A percentile compares a stretch with the other conserved stretches of the same genome.
Conservation (phyloP, 2,329 filamentous ascomycete species). For the Endoconidiophora polonica region DNA sequence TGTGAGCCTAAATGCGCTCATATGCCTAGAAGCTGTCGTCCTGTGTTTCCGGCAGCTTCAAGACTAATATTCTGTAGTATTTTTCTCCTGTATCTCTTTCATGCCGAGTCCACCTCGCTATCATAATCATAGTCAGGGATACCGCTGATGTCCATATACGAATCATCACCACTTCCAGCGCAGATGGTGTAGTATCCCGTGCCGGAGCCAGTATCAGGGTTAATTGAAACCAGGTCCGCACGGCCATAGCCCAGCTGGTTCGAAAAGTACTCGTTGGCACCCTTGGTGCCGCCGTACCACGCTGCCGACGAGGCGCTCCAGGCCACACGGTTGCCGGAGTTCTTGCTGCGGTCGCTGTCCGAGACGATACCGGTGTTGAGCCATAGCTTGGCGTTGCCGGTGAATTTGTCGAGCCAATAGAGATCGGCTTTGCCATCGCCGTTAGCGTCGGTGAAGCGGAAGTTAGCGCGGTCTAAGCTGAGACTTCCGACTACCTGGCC, state of each 20-base stretch:
- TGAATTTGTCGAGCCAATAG: slow-evolving; percentile 22
- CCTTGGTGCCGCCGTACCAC: slow-evolving; percentile 13
- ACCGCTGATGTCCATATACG: background rate
- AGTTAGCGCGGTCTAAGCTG: slow-evolving; percentile 21
- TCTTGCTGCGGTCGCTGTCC: background rate
- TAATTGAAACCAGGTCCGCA: slow-evolving; percentile 16
- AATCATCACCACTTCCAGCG: slow-evolving; percentile 4
- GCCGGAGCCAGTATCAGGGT: slow-evolving; percentile 5
- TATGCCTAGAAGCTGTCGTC: background rate
- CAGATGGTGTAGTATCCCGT: slow-evolving; percentile 3
- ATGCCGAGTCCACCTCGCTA: background rate
- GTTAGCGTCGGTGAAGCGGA: slow-evolving; percentile 24
- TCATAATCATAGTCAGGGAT: slow-evolving; percentile 8
- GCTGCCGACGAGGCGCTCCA: background rate
- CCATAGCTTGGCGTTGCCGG: slow-evolving; percentile 19
- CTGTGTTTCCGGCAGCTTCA: background rate
- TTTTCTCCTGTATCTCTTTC: background rate
- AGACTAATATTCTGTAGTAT: background rate
- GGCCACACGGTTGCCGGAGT: background rate
- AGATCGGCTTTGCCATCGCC: slow-evolving; percentile 22
- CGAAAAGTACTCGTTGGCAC: slow-evolving; percentile 15
- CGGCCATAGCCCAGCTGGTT: slow-evolving; percentile 18
- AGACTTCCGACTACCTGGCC: slow-evolving; percentile 19
- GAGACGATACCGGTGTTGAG: slow-evolving; percentile 17
- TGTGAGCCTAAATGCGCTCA: no score